Percentiles rank a stretch among this genome's conserved stretches.
These are phyloP conservation scores for Gynostemma pentaphyllum DNA, from an alignment of 306 rosid species.

Conservation along the genomic window DNA sequence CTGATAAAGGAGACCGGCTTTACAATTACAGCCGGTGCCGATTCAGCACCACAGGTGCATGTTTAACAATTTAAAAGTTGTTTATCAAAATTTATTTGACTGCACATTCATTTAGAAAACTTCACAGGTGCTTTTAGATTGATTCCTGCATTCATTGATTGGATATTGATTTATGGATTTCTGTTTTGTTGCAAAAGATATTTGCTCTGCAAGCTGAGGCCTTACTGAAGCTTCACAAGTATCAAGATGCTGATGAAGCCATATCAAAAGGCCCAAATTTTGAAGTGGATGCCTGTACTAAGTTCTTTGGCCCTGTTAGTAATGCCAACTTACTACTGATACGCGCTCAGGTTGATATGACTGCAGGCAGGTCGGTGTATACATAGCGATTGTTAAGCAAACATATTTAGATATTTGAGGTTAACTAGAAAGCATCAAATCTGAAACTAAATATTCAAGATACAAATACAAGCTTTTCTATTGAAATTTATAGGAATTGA, in stretches of 20 bases:
- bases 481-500: not conserved
- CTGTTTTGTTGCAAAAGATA: slow-evolving; percentile 36
- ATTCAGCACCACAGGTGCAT: slow-evolving; percentile 72
- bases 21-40: slow-evolving; percentile 48
- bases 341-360: slow-evolving; percentile 57
- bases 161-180: not conserved
- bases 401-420: not conserved
- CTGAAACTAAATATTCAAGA: not conserved
- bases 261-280: slow-evolving; percentile 52
- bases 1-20: slow-evolving; percentile 31
- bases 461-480: not conserved
- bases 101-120: too few species aligned
- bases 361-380: slow-evolving; percentile 53
- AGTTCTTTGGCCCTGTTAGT: slow-evolving; percentile 66
- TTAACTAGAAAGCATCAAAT: not conserved
- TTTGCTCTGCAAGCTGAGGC: slow-evolving; percentile 79
- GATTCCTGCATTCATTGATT: not conserved
- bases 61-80: not conserved
- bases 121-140: not conserved
- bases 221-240: slow-evolving; percentile 53
- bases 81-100: too few species aligned
- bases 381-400: not conserved
- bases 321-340: slow-evolving; percentile 47
- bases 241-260: slow-evolving; percentile 66
- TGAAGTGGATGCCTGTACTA: slow-evolving; percentile 48